A percentile compares a stretch with the other conserved stretches of the same genome.
Evolutionary conservation across 176 grass and related monocot species (phyloP).

Genomic region (Eragrostis curvula): DNA sequence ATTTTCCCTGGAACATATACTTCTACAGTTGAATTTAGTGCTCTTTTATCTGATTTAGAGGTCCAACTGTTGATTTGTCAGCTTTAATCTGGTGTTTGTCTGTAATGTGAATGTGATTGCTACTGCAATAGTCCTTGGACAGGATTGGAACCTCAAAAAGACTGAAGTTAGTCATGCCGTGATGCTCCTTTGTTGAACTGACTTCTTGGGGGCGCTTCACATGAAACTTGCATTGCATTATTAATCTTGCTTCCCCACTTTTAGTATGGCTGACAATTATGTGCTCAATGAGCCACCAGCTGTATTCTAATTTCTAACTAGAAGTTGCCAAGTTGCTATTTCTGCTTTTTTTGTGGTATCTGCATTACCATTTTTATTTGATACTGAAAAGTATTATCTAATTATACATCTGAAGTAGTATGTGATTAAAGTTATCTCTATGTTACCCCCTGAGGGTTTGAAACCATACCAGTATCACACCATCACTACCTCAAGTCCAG

Average conservation of each 20-base stretch:
- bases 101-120: conserved; percentile 1
- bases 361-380: not conserved
- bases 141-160: not conserved
- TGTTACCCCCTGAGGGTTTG: conserved; percentile 25
- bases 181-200: conserved; percentile 5
- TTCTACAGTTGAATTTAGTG: conserved; percentile 1
- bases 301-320: conserved; percentile 16
- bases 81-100: conserved; percentile 21
- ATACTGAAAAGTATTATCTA: conserved; percentile 20
- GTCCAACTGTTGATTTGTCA: not conserved
- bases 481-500: not conserved
- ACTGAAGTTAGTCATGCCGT: conserved; percentile 9
- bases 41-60: conserved; percentile 1
- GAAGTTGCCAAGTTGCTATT: conserved; percentile 29
- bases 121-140: conserved; percentile 4
- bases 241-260: conserved; percentile 33
- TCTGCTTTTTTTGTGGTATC: conserved; percentile 11
- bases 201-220: conserved; percentile 6
- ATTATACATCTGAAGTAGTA: conserved; percentile 1
- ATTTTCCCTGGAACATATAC: not conserved
- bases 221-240: not conserved
- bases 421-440: not conserved
- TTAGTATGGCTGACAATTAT: not conserved
- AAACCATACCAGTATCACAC: conserved; percentile 1
- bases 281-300: not conserved